A percentile compares a stretch with the other conserved stretches of the same genome.
These are phyloP conservation scores for Pyricularia sp. DNA, from an alignment of 2,329 filamentous ascomycete genomes.

Conservation along the genomic window DNA sequence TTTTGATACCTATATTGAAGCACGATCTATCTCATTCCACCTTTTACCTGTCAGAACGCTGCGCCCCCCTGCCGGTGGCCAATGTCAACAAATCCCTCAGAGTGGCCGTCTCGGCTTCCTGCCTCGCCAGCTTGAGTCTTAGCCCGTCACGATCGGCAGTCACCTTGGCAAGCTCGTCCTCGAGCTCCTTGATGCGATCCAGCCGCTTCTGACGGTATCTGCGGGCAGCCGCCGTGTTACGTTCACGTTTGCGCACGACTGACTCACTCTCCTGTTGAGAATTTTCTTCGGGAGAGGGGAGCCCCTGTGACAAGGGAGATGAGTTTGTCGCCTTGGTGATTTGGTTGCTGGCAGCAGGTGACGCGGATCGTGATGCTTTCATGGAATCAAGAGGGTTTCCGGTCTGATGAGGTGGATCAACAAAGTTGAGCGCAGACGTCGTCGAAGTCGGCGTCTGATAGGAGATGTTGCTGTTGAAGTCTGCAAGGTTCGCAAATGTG, in stretches of 20 bases:
- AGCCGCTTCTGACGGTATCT: constrained; percentile 55
- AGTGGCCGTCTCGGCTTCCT: constrained; percentile 49
- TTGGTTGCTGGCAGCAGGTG: background rate
- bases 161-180: constrained; percentile 40
- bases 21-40: background rate
- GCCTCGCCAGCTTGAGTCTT: constrained; percentile 42
- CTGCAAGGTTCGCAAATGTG: background rate
- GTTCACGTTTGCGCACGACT: constrained; percentile 36
- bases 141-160: constrained; percentile 47
- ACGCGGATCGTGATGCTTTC: background rate
- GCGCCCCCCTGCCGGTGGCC: background rate
- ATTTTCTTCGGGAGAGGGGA: background rate
- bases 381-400: background rate
- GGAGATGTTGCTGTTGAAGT: background rate
- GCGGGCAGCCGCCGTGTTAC: constrained; percentile 54
- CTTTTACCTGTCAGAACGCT: background rate
- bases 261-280: background rate
- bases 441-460: background rate
- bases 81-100: constrained; percentile 33
- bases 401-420: background rate
- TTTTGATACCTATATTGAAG: background rate
- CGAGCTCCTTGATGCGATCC: constrained; percentile 47
- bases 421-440: background rate
- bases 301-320: background rate
- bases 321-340: background rate